Evolutionary conservation across 2,329 filamentous ascomycete genomes (phyloP).

Genomic region (Epichloe aotearoae): DNA sequence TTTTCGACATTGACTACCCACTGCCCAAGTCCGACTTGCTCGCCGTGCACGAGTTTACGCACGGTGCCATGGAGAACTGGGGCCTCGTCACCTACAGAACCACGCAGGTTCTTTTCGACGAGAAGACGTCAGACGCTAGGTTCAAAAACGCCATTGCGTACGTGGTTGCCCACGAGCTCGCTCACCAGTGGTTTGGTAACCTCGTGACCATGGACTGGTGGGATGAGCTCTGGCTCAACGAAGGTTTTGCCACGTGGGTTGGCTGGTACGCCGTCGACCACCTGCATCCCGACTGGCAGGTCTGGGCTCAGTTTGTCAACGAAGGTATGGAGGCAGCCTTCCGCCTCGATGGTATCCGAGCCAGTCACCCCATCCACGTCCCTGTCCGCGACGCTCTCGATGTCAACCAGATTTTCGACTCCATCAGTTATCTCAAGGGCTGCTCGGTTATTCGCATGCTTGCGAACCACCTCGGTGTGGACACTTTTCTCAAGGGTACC

Average conservation of each 20-base stretch:
- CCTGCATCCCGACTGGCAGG: conserved; percentile 91
- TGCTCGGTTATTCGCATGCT: conserved; percentile 96
- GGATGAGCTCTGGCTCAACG: conserved; percentile 87
- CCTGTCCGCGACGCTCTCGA: conserved; percentile 87
- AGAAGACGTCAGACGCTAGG: conserved; percentile 74
- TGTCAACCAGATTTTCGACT: conserved; percentile 95
- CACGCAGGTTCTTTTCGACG: conserved; percentile 91
- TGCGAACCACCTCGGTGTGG: conserved; percentile 73
- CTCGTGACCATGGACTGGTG: conserved; percentile 96
- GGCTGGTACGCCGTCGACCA: conserved; percentile 88
- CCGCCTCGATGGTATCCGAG: conserved; percentile 74
- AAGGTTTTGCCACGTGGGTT: conserved; percentile 97
- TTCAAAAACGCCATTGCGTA: conserved; percentile 94
- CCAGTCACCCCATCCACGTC: conserved; percentile 92
- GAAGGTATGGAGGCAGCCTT: conserved; percentile 91
- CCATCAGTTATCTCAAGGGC: conserved; percentile 92
- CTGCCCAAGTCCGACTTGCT: conserved; percentile 84
- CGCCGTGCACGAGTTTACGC: conserved; percentile 83
- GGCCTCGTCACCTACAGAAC: conserved; percentile 92
- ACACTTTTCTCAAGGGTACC: conserved; percentile 84
- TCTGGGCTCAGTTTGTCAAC: conserved; percentile 95
- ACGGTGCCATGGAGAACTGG: conserved; percentile 92
- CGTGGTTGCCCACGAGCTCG: conserved; percentile 94
- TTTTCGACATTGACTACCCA: conserved; percentile 87
- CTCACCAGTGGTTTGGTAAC: conserved; percentile 94